Evolutionary conservation across 371 early-diverging fungal species (phyloP).

Genomic region (Rhizopus sp.): DNA sequence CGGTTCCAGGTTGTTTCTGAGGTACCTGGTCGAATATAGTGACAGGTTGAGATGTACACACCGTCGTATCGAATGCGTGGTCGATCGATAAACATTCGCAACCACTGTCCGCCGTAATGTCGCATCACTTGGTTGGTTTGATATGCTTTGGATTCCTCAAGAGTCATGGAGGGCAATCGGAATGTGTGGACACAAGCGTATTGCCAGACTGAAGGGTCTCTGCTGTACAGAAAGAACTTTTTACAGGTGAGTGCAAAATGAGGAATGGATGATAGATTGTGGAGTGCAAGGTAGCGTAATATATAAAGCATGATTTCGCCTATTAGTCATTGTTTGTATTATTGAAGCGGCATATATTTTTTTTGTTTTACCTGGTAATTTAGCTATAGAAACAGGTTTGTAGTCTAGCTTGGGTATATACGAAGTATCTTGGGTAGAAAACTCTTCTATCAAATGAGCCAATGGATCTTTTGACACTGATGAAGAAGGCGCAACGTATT

Average conservation of each 20-base stretch:
- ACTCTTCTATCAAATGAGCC: constrained; percentile 29
- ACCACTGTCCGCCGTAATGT: constrained; percentile 42
- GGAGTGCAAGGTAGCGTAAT: constrained; percentile 36
- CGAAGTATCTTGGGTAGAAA: constrained; percentile 20
- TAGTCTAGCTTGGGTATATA: constrained; percentile 41
- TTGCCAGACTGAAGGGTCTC: constrained; percentile 59
- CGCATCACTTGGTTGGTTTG: constrained; percentile 28
- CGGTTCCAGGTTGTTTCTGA: constrained; percentile 58
- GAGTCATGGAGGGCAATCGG: constrained; percentile 33
- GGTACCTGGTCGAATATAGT: constrained; percentile 58
- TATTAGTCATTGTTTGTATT: constrained; percentile 1
- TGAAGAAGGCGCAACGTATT: constrained; percentile 35
- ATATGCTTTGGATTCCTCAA: constrained; percentile 20
- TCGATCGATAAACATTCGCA: constrained; percentile 60
- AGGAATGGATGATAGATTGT: constrained; percentile 49
- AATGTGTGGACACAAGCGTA: constrained; percentile 52
- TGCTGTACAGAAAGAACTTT: constrained; percentile 51
- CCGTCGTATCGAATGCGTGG: constrained; percentile 73
- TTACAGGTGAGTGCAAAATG: constrained; percentile 57
- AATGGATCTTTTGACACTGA: constrained; percentile 27
- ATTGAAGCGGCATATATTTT: background rate
- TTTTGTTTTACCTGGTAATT: constrained; percentile 37
- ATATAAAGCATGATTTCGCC: constrained; percentile 45
- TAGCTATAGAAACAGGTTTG: constrained; percentile 42
- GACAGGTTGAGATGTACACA: constrained; percentile 66